Evolutionary conservation across 2,329 filamentous ascomycete genomes (phyloP).

Genomic region (Exophiala calicioides): DNA sequence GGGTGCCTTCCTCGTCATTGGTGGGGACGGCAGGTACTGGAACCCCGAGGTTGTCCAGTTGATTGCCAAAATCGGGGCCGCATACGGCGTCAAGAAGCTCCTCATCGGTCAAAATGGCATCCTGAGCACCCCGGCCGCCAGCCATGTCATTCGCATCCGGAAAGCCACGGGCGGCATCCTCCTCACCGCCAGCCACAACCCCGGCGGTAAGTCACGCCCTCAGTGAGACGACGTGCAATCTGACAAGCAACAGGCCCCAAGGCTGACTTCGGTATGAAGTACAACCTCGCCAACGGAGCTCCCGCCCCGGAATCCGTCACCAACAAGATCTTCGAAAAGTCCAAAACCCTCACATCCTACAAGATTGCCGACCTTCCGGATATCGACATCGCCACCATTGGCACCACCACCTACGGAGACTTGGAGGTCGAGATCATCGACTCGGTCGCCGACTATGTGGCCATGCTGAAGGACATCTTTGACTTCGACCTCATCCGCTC

Average conservation of each 20-base stretch:
- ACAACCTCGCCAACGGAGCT: constrained; percentile 95
- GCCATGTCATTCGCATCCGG: constrained; percentile 90
- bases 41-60: constrained; percentile 95
- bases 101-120: constrained; percentile 95
- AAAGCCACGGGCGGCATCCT: constrained; percentile 96
- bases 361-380: constrained; percentile 87
- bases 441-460: constrained; percentile 85
- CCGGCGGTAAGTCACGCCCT: constrained; percentile 69
- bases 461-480: constrained; percentile 98
- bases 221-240: neutral
- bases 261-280: constrained; percentile 99
- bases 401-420: constrained; percentile 77
- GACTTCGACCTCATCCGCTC: constrained; percentile 94
- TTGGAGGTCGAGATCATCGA: constrained; percentile 96
- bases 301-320: constrained; percentile 95
- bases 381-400: constrained; percentile 79
- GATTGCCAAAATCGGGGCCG: constrained; percentile 95
- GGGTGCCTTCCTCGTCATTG: constrained; percentile 89
- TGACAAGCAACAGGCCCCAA: constrained; percentile 65
- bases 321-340: constrained; percentile 94
- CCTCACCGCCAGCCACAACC: constrained; percentile 96
- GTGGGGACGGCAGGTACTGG: constrained; percentile 94
- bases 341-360: constrained; percentile 87
- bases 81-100: constrained; percentile 98
- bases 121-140: constrained; percentile 92